phyloP scores from a whole-genome alignment of 192 early-diverging fungal species.

The Backusella australiensis region DNA sequence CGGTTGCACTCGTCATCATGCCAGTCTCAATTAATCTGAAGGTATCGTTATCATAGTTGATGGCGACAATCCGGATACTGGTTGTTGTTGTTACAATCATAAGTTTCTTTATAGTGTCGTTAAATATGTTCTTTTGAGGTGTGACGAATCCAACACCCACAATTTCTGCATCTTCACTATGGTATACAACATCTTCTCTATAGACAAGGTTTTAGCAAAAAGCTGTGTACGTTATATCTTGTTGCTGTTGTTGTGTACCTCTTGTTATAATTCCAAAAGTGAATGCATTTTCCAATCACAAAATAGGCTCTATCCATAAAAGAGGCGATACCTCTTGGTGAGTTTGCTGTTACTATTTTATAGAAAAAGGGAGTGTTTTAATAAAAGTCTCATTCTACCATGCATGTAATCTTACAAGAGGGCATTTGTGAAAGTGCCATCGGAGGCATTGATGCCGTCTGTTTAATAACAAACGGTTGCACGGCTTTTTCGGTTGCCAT shows the following conservation, averaged over 20 bases:
- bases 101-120: conserved; percentile 81
- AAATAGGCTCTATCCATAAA: conserved; percentile 92
- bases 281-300: conserved; percentile 84
- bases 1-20: conserved; percentile 72
- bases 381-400: neutral
- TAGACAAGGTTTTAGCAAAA: neutral
- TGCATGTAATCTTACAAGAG: neutral
- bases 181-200: conserved; percentile 63
- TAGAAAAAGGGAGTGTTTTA: neutral
- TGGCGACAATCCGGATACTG: conserved; percentile 79
- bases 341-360: conserved; percentile 52
- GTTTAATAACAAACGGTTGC: neutral
- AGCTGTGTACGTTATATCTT: neutral
- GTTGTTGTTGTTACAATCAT: conserved; percentile 85
- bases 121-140: conserved; percentile 77
- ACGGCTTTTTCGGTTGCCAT: conserved; percentile 3
- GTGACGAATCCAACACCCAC: conserved; percentile 80
- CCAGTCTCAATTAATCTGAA: conserved; percentile 76
- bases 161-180: conserved; percentile 89
- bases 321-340: conserved; percentile 89
- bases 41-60: conserved; percentile 46
- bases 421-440: neutral
- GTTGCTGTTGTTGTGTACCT: conserved; percentile 36
- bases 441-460: neutral
- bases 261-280: conserved; percentile 89